Base-by-base conservation (phyloP, 306 rosid genomes). In the Quercus berberidifolia region DNA sequence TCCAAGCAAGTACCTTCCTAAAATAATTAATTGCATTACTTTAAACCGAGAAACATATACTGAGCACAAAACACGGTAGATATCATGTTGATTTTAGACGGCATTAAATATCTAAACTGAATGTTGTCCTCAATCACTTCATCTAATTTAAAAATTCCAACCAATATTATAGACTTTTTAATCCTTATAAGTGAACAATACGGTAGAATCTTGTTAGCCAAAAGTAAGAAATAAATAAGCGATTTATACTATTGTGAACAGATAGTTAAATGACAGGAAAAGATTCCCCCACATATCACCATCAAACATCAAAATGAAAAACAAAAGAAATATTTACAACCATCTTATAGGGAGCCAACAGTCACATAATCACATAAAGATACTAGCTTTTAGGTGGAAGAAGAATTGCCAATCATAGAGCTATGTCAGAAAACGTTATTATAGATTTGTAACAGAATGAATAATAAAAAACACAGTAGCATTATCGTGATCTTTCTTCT, bases 1-100 rank as follows among this genome's bases (percentile, higher is more conserved):
- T 76, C 81, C 85, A 86, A 85, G 69, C 38, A 81, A 75, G 76
- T 46, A 21, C 65, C 78, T 79, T 69, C 79, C 88, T 83, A 75
- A 46, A 78, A 76, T 30, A 85, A 71, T 74, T 18, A 68, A 73
- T 31, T 2, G 26, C 65, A 80, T 55, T 6, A 77, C 52, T 20
- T 21, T 2, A 83, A 46, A 25, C 15, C 72, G 4, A 19, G 68
- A 49, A 49, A 23, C 17, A 33, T 38, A 76, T 15, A n/a, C 43
- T 38, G n/a, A 72, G 11, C 74, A 38, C 31, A 35, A 64, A 64
- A 64, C 12, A 1, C 6, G 3, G 21, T 1, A 64, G 23, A 64
- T 31, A 64, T 64, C 43, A 14, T 64, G 70, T 30, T 28, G 12
- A 64, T 64, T 64, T 64, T 3, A 64, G 20, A 17, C 23, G 3